Evolutionary conservation across 2,329 filamentous ascomycete genomes (phyloP), one percentile per base, ranked within the genome.

Genomic region (Arthrobotrys iridis): DNA sequence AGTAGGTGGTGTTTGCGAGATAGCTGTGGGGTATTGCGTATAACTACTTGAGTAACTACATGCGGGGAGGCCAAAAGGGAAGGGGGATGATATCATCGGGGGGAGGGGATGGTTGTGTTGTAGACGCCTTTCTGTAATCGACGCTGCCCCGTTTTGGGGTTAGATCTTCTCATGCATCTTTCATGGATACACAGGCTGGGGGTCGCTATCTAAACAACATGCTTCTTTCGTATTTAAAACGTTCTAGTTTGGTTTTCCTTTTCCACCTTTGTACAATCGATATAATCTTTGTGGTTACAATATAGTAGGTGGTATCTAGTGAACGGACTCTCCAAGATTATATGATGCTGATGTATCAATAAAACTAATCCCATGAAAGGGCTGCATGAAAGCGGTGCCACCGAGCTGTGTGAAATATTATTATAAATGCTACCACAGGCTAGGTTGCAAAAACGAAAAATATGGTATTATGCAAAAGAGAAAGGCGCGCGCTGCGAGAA

Each of bases 21-120:
- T 13, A 52, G 48, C 11, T 2, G 52, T 40, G 26, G 33, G 58
- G 26, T 30, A 22, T 37, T 24, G 15, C n/a, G 41, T 18, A 8
- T 46, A n/a, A n/a, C n/a, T n/a, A n/a, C n/a, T n/a, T n/a, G n/a
- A n/a, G n/a, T n/a, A n/a, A n/a, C n/a, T n/a, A n/a, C n/a, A n/a
- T n/a, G n/a, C n/a, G 43, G 26, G 30, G 15, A 35, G 13, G 37
- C 35, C 41, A 46, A 45, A 37, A 24, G 28, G 15, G 50, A 8
- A 46, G n/a, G 57, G 24, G 15, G 22, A 74, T 74, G 68, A 74
- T 66, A 66, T 74, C 68, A 74, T 72, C 40, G 48, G 52, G 40
- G 11, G 26, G 40, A n/a, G 40, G n/a, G 20, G 37, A 46, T 28
- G n/a, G 37, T 58, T 64, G 67, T 33, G 58, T 72, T 64, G 67